phyloP scores from a whole-genome alignment of 352 stramenopile species.

The Phytophthora ramorum region DNA sequence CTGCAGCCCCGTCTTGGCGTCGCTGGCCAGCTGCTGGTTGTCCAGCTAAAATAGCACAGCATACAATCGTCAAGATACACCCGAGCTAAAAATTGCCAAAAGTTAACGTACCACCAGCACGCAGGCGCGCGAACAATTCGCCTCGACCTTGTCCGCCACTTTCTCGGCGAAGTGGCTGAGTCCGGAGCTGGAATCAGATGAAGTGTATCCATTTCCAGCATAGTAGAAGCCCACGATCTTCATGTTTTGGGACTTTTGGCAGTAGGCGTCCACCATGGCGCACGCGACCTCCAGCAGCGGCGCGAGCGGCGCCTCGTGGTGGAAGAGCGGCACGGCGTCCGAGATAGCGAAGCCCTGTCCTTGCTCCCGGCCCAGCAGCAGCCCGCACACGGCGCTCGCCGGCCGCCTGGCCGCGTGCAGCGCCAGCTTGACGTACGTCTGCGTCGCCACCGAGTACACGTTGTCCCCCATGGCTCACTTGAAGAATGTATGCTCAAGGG shows the following conservation, averaged over 20 bases:
- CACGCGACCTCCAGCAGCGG: conserved; percentile 74
- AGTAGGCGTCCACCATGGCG: conserved; percentile 71
- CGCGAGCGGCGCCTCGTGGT: conserved; percentile 73
- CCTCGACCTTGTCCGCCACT: conserved; percentile 71
- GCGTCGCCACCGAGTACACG: conserved; percentile 60
- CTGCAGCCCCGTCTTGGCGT: conserved; percentile 61
- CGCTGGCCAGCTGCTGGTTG: conserved; percentile 58
- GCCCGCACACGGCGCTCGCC: conserved; percentile 47
- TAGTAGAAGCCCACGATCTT: conserved; percentile 80
- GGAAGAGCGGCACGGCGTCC: conserved; percentile 82
- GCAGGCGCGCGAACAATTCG: conserved; percentile 72
- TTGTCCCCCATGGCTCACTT: conserved; percentile 49
- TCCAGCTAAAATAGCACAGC: conserved; percentile 46
- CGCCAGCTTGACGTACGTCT: conserved; percentile 79
- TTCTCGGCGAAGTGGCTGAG: conserved; percentile 70
- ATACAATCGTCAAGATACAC: conserved; percentile 14
- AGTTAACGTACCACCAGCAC: conserved; percentile 54
- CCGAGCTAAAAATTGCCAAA: conserved; percentile 7
- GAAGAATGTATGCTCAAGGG: conserved; percentile 17
- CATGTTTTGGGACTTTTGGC: conserved; percentile 42
- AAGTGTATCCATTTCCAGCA: conserved; percentile 41
- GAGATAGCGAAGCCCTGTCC: conserved; percentile 53
- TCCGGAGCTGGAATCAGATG: conserved; percentile 38
- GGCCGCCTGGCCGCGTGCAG: conserved; percentile 76
- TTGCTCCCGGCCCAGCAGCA: conserved; percentile 66